A percentile compares a stretch with the other conserved stretches of the same genome.
phyloP scores from a whole-genome alignment of 2,329 filamentous ascomycete genomes.

The Apiospora aurea region DNA sequence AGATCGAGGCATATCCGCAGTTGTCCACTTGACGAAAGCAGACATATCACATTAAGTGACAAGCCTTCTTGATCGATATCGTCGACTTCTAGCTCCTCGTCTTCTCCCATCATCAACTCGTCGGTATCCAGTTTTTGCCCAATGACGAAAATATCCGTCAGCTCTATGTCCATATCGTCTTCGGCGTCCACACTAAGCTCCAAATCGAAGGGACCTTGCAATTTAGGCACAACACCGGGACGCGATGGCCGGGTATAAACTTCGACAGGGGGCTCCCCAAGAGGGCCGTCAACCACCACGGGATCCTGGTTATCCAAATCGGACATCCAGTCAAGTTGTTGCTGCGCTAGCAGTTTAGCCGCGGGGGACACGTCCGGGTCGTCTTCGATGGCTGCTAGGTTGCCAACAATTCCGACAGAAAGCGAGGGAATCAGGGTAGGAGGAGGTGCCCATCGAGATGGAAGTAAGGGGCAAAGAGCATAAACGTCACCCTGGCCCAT shows the following conservation, averaged over 20 bases:
- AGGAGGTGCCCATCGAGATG: conserved; percentile 82
- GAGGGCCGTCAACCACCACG: conserved; percentile 55
- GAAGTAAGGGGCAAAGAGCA: conserved; percentile 88
- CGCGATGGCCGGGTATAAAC: conserved; percentile 64
- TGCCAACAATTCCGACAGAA: conserved; percentile 82
- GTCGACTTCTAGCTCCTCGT: conserved; percentile 65
- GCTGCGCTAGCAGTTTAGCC: conserved; percentile 65
- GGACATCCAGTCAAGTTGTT: conserved; percentile 73
- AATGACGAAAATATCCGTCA: conserved; percentile 69
- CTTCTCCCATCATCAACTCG: conserved; percentile 69
- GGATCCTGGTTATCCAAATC: conserved; percentile 71
- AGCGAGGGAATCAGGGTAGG: conserved; percentile 81
- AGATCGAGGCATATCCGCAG: conserved; percentile 68
- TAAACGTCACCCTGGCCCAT: conserved; percentile 95
- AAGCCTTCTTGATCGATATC: conserved; percentile 65
- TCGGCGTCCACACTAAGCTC: conserved; percentile 60
- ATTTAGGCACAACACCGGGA: conserved; percentile 63
- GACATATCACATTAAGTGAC: conserved; percentile 65
- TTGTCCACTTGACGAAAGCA: conserved; percentile 67
- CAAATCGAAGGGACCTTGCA: conserved; percentile 69
- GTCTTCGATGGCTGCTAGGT: conserved; percentile 68
- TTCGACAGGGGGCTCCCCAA: conserved; percentile 58
- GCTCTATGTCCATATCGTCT: conserved; percentile 61
- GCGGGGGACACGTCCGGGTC: conserved; percentile 60
- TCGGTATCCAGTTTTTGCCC: conserved; percentile 67